Conservation (phyloP, 2,329 filamentous ascomycete genomes). For the Fusarium phyllophilum region DNA sequence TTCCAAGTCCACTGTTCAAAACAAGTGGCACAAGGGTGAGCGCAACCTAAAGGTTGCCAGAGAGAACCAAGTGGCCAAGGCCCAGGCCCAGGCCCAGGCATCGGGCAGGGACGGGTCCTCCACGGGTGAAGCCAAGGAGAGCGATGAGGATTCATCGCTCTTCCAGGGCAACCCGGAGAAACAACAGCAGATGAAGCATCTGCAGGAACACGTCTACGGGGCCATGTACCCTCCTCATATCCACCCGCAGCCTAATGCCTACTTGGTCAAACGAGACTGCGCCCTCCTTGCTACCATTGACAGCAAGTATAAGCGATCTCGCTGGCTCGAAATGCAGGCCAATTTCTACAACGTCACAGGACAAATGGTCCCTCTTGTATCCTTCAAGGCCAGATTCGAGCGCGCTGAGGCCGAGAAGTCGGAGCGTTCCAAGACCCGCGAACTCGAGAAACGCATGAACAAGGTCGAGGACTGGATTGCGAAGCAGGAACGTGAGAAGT, state of each 20-base stretch:
- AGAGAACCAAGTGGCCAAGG: neutral
- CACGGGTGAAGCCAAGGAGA: neutral
- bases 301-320: constrained; percentile 46
- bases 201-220: constrained; percentile 46
- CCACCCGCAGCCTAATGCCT: constrained; percentile 35
- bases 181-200: neutral
- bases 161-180: neutral
- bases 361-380: constrained; percentile 51
- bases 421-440: constrained; percentile 2
- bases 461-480: constrained; percentile 39
- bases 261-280: constrained; percentile 47
- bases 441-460: neutral
- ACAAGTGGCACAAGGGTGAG: neutral
- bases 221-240: constrained; percentile 46
- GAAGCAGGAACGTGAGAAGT: neutral
- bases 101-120: no score
- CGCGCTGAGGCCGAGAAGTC: constrained; percentile 37
- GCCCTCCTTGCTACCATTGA: constrained; percentile 50
- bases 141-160: neutral
- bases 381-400: constrained; percentile 51
- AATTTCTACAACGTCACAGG: constrained; percentile 57
- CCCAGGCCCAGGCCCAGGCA: neutral
- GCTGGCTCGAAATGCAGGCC: constrained; percentile 57
- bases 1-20: neutral
- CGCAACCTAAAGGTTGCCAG: neutral